Conservation (phyloP, 257 asterid genomes). For the Osmanthus fragrans region DNA sequence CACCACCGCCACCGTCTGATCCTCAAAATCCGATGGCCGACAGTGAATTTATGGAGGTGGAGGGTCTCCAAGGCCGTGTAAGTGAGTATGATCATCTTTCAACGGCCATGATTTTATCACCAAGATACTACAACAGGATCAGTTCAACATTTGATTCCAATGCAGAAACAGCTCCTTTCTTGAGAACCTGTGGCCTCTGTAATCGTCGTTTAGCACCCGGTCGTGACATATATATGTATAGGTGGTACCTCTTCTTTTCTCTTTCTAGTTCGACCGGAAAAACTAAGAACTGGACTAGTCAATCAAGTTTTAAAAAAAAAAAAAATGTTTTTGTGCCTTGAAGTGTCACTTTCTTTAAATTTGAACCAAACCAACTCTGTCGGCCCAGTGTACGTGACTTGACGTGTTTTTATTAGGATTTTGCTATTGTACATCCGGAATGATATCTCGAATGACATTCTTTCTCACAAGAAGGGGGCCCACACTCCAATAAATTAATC, state of each 20-base stretch:
- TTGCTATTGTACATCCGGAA: too few relatives aligned
- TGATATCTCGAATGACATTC: too few relatives aligned
- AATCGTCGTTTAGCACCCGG: slow-evolving; percentile 43
- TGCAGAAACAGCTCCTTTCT: slow-evolving; percentile 36
- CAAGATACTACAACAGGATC: slow-evolving; percentile 34
- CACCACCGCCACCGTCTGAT: slow-evolving; percentile 22
- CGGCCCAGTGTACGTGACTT: too few relatives aligned
- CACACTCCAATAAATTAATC: too few relatives aligned
- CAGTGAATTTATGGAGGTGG: slow-evolving; percentile 14
- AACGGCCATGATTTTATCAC: slow-evolving; percentile 33
- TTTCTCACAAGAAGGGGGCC: too few relatives aligned
- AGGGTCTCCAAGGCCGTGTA: not conserved
- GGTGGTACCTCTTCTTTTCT: slow-evolving; percentile 41
- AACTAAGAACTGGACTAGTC: not conserved
- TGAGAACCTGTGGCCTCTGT: slow-evolving; percentile 58
- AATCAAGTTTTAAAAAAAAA: too few relatives aligned
- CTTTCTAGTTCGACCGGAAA: not conserved
- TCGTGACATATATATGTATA: slow-evolving; percentile 64
- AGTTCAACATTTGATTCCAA: slow-evolving; percentile 6
- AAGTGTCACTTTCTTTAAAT: too few relatives aligned
- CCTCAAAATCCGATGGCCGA: slow-evolving; percentile 21
- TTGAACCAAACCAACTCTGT: too few relatives aligned
- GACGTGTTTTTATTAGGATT: too few relatives aligned
- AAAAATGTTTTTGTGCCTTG: too few relatives aligned
- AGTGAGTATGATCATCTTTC: not conserved